A percentile compares a stretch with the other conserved stretches of the same genome.
Evolutionary conservation across 2,329 filamentous ascomycete genomes (phyloP).

Genomic region (Teratosphaeria epicoccoides): DNA sequence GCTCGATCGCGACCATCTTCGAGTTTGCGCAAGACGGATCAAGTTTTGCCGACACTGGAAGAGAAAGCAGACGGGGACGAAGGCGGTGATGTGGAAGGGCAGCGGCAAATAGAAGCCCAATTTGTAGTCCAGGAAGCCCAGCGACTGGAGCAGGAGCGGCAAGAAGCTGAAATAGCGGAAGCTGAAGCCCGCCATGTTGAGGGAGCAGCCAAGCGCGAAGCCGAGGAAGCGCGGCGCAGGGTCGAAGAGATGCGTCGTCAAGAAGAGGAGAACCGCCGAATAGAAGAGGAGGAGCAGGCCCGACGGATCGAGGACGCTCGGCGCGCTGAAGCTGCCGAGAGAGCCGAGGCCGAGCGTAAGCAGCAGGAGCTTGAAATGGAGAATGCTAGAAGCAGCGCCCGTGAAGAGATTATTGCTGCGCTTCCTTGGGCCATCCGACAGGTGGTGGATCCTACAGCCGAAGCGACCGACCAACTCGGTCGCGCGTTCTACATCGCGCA

Average conservation of each 20-base stretch:
- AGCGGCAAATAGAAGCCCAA: slow-evolving; percentile 7
- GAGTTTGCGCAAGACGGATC: slow-evolving; percentile 12
- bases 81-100: slow-evolving; percentile 2
- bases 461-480: slow-evolving; percentile 7
- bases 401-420: slow-evolving; percentile 12
- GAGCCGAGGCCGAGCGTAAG: slow-evolving; percentile 16
- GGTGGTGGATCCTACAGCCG: slow-evolving; percentile 12
- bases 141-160: slow-evolving; percentile 8
- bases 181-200: slow-evolving; percentile 15
- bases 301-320: slow-evolving; percentile 3
- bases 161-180: slow-evolving; percentile 16
- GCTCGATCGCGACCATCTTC: slow-evolving; percentile 19
- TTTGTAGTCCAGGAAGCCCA: slow-evolving; percentile 10
- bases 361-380: slow-evolving; percentile 13
- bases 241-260: slow-evolving; percentile 16
- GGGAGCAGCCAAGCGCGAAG: slow-evolving; percentile 10
- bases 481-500: slow-evolving; percentile 10
- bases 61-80: slow-evolving; percentile 13
- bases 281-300: slow-evolving; percentile 8
- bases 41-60: slow-evolving; percentile 14
- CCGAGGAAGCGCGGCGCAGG: slow-evolving; percentile 15
- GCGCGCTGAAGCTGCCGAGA: slow-evolving; percentile 3
- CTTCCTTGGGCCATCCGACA: slow-evolving; percentile 15
- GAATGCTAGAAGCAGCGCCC: slow-evolving; percentile 11
- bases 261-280: slow-evolving; percentile 12